phyloP scores from a whole-genome alignment of 2,329 filamentous ascomycete species.

The Ophiocordyceps sinensis region DNA sequence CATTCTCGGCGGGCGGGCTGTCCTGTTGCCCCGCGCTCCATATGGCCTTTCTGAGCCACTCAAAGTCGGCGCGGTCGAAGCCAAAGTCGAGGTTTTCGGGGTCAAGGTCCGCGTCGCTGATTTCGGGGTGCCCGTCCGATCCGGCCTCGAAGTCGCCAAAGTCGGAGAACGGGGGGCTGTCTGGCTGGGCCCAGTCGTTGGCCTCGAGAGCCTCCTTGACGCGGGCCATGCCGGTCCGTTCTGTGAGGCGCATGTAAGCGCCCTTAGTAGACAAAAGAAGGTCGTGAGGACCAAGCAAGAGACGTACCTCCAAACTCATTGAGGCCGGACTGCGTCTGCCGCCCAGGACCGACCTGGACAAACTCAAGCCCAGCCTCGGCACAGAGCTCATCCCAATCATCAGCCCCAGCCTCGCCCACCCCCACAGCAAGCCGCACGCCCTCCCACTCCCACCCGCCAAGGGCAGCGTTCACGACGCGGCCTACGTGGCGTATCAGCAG shows the following conservation, averaged over 20 bases:
- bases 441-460: constrained; percentile 50
- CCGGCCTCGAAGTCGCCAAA: constrained; percentile 3
- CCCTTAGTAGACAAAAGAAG: neutral
- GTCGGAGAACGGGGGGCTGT: constrained; percentile 13
- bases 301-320: constrained; percentile 45
- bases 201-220: constrained; percentile 47
- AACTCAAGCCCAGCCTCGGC: constrained; percentile 46
- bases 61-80: constrained; percentile 37
- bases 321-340: constrained; percentile 20
- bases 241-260: constrained; percentile 17
- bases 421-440: constrained; percentile 47
- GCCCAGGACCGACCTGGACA: constrained; percentile 33
- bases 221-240: constrained; percentile 43
- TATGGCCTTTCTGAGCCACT: constrained; percentile 36
- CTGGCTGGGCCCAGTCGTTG: constrained; percentile 44
- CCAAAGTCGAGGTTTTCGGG: constrained; percentile 35
- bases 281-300: neutral
- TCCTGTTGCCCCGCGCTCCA: constrained; percentile 17
- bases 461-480: constrained; percentile 37
- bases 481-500: constrained; percentile 37
- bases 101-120: constrained; percentile 15
- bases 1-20: too few relatives aligned
- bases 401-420: constrained; percentile 32
- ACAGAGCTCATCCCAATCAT: constrained; percentile 48
- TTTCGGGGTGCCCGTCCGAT: constrained; percentile 3